Percentiles rank a stretch among this genome's conserved stretches.
These are phyloP conservation scores for Myxozyma sirexii DNA, from an alignment of 805 yeast species.

Conservation along the genomic window DNA sequence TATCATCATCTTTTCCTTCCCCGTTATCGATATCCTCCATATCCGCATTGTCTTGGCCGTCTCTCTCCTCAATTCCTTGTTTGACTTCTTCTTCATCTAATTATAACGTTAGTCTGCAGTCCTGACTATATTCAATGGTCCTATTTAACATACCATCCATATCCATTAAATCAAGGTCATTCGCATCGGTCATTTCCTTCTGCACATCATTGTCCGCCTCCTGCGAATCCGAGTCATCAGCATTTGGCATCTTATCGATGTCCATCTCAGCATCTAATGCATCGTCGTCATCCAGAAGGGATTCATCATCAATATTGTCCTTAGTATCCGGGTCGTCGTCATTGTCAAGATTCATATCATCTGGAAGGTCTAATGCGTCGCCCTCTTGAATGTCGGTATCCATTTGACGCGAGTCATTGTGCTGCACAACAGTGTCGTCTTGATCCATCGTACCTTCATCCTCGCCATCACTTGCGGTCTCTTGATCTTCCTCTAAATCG, in stretches of 20 bases:
- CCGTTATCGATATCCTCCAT: conserved; percentile 2
- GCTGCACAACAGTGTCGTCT: conserved; percentile 45
- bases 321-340: conserved; percentile 49
- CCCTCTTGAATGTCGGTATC: conserved; percentile 76
- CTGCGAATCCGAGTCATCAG: conserved; percentile 40
- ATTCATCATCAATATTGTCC: conserved; percentile 47
- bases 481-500: conserved; percentile 34
- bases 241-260: conserved; percentile 41
- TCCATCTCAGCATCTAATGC: conserved; percentile 41
- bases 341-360: conserved; percentile 86
- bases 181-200: conserved; percentile 33
- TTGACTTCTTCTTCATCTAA: conserved; percentile 1
- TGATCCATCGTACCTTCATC: conserved; percentile 42
- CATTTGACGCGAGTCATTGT: conserved; percentile 50
- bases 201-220: conserved; percentile 39
- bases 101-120: too few relatives aligned
- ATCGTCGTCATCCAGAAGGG: conserved; percentile 40
- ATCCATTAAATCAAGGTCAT: conserved; percentile 32
- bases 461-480: conserved; percentile 43
- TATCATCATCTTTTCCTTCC: conserved; percentile 40
- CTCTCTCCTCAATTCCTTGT: conserved; percentile 24
- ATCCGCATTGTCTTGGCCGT: conserved; percentile 38
- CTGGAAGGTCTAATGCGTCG: conserved; percentile 88
- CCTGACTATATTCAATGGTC: too few relatives aligned
- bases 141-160: conserved; percentile 2